Percentiles rank a stretch among this genome's conserved stretches.
These are phyloP conservation scores for Cicer yamashitae DNA, from an alignment of 306 rosid species.

Conservation along the genomic window DNA sequence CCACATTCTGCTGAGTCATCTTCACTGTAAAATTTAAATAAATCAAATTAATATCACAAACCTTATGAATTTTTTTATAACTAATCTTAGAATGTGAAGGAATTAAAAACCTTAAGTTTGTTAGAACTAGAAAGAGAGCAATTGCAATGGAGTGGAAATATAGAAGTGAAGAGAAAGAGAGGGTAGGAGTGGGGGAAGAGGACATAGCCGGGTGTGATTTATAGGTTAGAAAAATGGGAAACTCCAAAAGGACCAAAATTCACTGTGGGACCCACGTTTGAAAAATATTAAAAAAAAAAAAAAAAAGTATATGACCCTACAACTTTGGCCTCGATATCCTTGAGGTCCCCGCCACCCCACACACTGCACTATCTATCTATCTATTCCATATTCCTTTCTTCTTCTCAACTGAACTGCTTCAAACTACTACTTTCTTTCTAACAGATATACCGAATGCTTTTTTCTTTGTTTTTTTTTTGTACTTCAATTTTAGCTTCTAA, in stretches of 20 bases:
- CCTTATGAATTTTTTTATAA: background rate
- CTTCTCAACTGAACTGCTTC: background rate
- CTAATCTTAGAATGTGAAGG: background rate
- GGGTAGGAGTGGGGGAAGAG: slow-evolving; percentile 53
- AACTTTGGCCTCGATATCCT: slow-evolving; percentile 46
- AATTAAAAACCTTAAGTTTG: background rate
- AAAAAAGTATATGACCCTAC: slow-evolving; percentile 34
- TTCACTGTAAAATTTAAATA: slow-evolving; percentile 37
- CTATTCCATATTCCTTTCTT: background rate
- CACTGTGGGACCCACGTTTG: slow-evolving; percentile 48
- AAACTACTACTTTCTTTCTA: background rate
- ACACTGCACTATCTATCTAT: background rate
- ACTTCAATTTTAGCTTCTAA: too few relatives aligned
- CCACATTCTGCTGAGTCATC: slow-evolving; percentile 85
- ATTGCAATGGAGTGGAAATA: background rate
- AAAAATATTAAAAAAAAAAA: background rate
- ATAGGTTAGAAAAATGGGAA: slow-evolving; percentile 51
- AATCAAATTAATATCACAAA: background rate
- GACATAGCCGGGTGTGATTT: slow-evolving; percentile 46
- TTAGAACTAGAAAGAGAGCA: background rate
- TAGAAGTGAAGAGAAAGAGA: background rate
- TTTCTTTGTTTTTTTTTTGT: background rate
- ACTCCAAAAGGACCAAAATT: slow-evolving; percentile 43
- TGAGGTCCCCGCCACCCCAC: slow-evolving; percentile 51
- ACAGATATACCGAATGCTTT: background rate